Base-by-base conservation (phyloP, 2,329 filamentous ascomycete species). In the Pseudogymnoascus sp. region DNA sequence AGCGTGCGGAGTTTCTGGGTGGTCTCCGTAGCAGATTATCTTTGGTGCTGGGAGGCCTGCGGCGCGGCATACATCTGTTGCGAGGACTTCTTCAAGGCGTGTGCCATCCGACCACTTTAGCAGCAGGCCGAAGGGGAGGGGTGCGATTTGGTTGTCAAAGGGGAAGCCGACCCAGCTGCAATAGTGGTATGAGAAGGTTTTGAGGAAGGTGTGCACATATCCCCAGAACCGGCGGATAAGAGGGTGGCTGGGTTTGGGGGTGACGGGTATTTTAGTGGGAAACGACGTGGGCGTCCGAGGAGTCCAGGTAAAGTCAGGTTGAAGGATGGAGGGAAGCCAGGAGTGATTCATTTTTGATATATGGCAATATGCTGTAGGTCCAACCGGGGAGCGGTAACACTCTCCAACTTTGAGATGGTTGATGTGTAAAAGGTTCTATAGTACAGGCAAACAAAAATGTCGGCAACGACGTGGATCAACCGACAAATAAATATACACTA, bases 91-190 rank as follows among this genome's bases (percentile, higher is more conserved):
- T 64, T 75, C 71, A 6, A 74, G 37, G 11, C 69, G 70, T 12
- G 70, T 72, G 37, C 72, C 67, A 47, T 74, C 70, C 11, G 70
- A 72, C 70, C 72, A 75, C 68, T 76, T 75, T 60, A 75, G 61
- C 12, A 76, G 62, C 4, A 75, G 68, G 2, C 72, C 75, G 64
- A 76, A 75, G 57, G 70, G 73, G 60, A 75, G 70, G 35, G 71
- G 66, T 15, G 69, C 67, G 58, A 74, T 73, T 58, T 72, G 68
- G 59, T 70, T 63, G 47, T 71, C 57, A 39, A 67, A 71, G 6
- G 64, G 43, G 25, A 71, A 65, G 8, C 59, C 60, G 30, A 70
- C 39, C 67, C 67, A 73, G 35, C 22, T 62, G 58, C 69, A 73
- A 60, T 74, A 75, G 58, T 65, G 65, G 39, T 59, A 6, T 1